Percentiles rank a stretch among this genome's conserved stretches.
Conservation (phyloP, 192 early-diverging fungal genomes). For the Coemansia pectinata region DNA sequence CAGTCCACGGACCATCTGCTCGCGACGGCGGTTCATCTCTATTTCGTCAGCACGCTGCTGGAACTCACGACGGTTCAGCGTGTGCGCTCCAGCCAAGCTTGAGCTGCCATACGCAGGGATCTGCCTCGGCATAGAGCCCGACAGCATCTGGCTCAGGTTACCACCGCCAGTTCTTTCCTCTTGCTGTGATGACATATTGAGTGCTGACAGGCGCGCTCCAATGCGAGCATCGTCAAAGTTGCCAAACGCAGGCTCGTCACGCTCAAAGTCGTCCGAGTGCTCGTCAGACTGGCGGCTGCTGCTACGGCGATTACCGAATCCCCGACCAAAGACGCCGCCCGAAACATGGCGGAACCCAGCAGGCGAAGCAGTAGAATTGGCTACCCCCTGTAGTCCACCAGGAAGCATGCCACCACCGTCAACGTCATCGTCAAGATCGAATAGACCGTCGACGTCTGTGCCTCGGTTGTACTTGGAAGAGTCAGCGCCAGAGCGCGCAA, state of each 20-base stretch:
- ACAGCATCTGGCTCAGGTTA: constrained; percentile 41
- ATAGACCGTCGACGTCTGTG: background rate
- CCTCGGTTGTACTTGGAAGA: background rate
- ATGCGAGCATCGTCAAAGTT: constrained; percentile 17
- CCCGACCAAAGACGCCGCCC: constrained; percentile 1
- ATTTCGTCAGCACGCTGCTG: constrained; percentile 29
- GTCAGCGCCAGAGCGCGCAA: background rate
- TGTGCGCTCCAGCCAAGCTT: constrained; percentile 18
- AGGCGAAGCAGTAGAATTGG: background rate
- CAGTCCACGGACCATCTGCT: constrained; percentile 31
- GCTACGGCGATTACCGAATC: background rate
- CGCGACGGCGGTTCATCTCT: constrained; percentile 27
- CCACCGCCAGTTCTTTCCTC: constrained; percentile 4
- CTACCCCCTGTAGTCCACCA: background rate
- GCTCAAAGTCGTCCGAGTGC: constrained; percentile 26
- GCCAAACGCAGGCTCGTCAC: constrained; percentile 23
- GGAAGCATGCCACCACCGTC: background rate
- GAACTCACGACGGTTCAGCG: constrained; percentile 35
- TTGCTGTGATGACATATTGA: background rate
- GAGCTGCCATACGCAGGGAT: constrained; percentile 36
- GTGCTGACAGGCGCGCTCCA: constrained; percentile 1
- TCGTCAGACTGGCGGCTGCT: constrained; percentile 31
- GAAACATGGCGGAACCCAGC: background rate
- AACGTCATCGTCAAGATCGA: constrained; percentile 1
- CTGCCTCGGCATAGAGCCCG: constrained; percentile 54